Percentiles rank a stretch among this genome's conserved stretches.
phyloP scores from a whole-genome alignment of 768 basidiomycete genomes.

The Mycena vulgaris region DNA sequence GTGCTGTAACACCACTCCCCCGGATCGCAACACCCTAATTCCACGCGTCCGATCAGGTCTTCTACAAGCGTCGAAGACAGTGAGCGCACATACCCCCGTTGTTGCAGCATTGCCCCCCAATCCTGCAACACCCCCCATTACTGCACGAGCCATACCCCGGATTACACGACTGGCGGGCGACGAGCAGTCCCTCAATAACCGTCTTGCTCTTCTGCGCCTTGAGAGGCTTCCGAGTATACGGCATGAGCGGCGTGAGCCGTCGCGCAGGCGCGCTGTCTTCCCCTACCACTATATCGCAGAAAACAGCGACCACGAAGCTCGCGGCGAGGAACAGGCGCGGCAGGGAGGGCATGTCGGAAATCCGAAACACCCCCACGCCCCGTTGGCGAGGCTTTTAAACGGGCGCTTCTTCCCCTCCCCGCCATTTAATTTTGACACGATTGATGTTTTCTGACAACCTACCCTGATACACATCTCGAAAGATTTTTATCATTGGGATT shows the following conservation, averaged over 20 bases:
- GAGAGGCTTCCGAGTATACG: not conserved
- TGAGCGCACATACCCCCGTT: not conserved
- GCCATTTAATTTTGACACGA: too few relatives aligned
- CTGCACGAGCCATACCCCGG: not conserved
- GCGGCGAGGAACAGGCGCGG: not conserved
- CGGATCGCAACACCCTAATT: not conserved
- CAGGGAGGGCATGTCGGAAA: not conserved
- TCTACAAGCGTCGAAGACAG: too few relatives aligned
- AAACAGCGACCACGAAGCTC: not conserved
- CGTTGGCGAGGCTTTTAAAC: too few relatives aligned
- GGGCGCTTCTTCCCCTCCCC: too few relatives aligned
- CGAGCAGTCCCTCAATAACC: too few relatives aligned
- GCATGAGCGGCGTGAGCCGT: not conserved
- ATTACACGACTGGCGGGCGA: too few relatives aligned
- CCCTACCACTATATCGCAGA: not conserved
- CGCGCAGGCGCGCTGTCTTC: not conserved
- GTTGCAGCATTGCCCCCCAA: not conserved
- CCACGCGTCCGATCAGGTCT: too few relatives aligned
- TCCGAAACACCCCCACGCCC: not conserved
- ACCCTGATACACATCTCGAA: too few relatives aligned
- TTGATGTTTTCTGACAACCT: too few relatives aligned
- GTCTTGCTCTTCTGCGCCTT: too few relatives aligned
- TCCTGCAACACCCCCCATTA: not conserved
- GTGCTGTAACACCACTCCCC: not conserved
- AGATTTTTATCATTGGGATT: too few relatives aligned